A percentile compares a stretch with the other conserved stretches of the same genome.
Conservation (phyloP, 352 stramenopile species). For the Aphanomyces stellatus region DNA sequence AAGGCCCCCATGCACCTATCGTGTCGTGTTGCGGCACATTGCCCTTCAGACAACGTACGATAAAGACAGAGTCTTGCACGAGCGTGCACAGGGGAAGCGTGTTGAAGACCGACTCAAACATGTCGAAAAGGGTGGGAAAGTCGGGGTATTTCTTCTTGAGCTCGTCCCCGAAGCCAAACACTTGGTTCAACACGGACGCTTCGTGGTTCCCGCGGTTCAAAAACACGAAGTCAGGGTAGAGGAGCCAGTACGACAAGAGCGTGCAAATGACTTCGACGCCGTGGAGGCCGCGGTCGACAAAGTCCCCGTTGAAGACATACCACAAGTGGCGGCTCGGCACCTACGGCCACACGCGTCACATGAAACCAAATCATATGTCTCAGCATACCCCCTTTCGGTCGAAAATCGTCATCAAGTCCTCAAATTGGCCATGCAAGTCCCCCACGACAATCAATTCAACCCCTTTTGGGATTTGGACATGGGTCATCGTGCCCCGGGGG, state of each 20-base stretch:
- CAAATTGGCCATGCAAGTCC: slow-evolving; percentile 89
- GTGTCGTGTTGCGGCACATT: neutral
- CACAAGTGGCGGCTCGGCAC: slow-evolving; percentile 78
- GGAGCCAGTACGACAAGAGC: slow-evolving; percentile 84
- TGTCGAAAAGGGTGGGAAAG: slow-evolving; percentile 66
- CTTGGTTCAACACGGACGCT: slow-evolving; percentile 88
- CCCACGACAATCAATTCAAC: slow-evolving; percentile 87
- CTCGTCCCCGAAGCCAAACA: slow-evolving; percentile 83
- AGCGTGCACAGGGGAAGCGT: slow-evolving; percentile 85
- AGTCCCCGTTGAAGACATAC: slow-evolving; percentile 96
- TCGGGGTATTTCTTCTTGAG: slow-evolving; percentile 73
- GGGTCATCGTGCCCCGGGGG: slow-evolving; percentile 46
- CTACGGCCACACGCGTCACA: neutral
- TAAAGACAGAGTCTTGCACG: slow-evolving; percentile 87
- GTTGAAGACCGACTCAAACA: slow-evolving; percentile 82
- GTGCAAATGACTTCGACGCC: slow-evolving; percentile 88
- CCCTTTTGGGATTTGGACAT: slow-evolving; percentile 62
- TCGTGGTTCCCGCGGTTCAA: slow-evolving; percentile 95
- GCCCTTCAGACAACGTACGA: slow-evolving; percentile 27
- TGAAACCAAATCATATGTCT: neutral
- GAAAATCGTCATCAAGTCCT: slow-evolving; percentile 91
- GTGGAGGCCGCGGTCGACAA: slow-evolving; percentile 89
- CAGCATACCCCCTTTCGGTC: slow-evolving; percentile 66
- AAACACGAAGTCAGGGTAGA: slow-evolving; percentile 84
- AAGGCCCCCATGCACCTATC: slow-evolving; percentile 81